phyloP scores from a whole-genome alignment of 163 green algal species.

The Scenedesmus sp. region DNA sequence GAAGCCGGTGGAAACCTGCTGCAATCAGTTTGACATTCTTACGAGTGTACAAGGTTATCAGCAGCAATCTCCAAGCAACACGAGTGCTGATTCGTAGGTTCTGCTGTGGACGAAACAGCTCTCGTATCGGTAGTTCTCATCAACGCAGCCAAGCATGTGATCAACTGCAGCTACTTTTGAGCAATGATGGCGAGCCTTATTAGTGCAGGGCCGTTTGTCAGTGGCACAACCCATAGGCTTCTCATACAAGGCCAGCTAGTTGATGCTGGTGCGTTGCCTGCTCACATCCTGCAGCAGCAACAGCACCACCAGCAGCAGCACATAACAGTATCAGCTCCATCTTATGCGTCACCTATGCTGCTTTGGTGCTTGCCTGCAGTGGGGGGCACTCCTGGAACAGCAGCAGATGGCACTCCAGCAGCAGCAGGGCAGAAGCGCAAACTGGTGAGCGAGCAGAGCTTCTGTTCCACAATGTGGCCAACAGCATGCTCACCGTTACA shows the following conservation, averaged over 20 bases:
- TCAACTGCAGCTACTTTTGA: background rate
- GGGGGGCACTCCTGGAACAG: background rate
- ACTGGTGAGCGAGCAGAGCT: background rate
- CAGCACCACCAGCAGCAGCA: background rate
- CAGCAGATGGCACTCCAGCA: background rate
- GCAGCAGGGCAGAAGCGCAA: constrained; percentile 39
- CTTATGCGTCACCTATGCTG: background rate
- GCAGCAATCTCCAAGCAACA: background rate
- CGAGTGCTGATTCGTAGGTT: background rate
- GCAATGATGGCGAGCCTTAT: background rate
- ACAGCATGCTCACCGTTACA: background rate
- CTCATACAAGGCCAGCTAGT: background rate
- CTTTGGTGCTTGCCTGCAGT: background rate
- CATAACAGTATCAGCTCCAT: background rate
- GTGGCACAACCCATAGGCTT: constrained; percentile 3
- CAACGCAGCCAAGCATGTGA: background rate
- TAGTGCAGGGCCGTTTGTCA: background rate
- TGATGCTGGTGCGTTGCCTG: constrained; percentile 1
- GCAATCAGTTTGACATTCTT: background rate
- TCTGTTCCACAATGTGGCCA: background rate
- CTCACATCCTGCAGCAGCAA: background rate
- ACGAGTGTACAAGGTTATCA: background rate
- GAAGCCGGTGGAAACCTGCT: no score
- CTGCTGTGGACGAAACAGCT: background rate
- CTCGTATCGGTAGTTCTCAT: background rate